Percentiles rank a stretch among this genome's conserved stretches.
Evolutionary conservation across 352 stramenopile genomes (phyloP).

Genomic region (Pythium phragmitis): DNA sequence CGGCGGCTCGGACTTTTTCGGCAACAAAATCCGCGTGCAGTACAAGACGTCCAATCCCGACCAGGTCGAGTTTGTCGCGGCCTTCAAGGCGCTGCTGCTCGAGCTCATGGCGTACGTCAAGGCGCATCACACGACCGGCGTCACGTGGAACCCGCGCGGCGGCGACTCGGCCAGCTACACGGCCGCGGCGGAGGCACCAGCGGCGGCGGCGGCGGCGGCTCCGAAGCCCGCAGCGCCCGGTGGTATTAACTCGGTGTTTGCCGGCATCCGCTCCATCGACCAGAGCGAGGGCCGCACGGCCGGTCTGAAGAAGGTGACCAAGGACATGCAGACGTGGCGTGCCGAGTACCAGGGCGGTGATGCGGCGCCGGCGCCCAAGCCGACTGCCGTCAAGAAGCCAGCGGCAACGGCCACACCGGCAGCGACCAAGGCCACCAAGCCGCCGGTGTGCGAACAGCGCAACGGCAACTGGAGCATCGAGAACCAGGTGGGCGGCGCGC

Average conservation of each 20-base stretch:
- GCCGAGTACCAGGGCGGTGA: conserved; percentile 90
- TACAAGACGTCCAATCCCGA: conserved; percentile 92
- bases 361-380: conserved; percentile 22
- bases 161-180: conserved; percentile 53
- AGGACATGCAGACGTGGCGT: conserved; percentile 97
- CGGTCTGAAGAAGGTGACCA: conserved; percentile 94
- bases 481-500: conserved; percentile 88
- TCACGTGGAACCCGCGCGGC: conserved; percentile 93
- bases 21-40: conserved; percentile 97
- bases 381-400: conserved; percentile 21
- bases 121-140: conserved; percentile 92
- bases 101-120: conserved; percentile 95
- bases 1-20: conserved; percentile 95
- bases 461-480: conserved; percentile 98
- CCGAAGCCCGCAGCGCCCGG: conserved; percentile 39
- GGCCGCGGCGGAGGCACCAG: conserved; percentile 9
- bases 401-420: conserved; percentile 27
- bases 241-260: conserved; percentile 84
- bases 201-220: conserved; percentile 30
- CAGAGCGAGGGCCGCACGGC: conserved; percentile 92
- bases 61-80: conserved; percentile 93
- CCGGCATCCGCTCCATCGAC: conserved; percentile 84
- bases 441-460: conserved; percentile 79
- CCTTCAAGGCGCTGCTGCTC: conserved; percentile 90
- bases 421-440: conserved; percentile 44